Percentiles rank a stretch among this genome's conserved stretches.
Conservation (phyloP, 768 basidiomycete genomes). For the Kwoniella botswanensis region DNA sequence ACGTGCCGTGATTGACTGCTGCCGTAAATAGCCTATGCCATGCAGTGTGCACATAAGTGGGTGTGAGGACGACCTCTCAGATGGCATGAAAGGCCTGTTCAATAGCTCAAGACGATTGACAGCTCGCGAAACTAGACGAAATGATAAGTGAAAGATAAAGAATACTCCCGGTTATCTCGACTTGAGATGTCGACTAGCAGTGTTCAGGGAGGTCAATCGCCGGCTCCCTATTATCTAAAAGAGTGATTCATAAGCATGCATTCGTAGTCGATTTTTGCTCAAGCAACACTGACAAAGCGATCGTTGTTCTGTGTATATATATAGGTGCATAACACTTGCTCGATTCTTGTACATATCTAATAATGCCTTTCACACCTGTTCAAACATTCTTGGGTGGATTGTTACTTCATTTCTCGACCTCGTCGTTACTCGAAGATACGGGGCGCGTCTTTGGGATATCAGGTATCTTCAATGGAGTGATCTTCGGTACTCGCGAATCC, state of each 20-base stretch:
- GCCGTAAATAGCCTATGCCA: background rate
- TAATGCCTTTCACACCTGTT: conserved; percentile 49
- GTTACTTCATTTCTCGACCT: conserved; percentile 54
- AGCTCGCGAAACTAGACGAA: background rate
- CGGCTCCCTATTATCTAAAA: conserved; percentile 13
- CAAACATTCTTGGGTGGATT: conserved; percentile 55
- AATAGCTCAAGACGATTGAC: background rate
- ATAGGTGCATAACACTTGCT: background rate
- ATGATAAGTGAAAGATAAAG: background rate
- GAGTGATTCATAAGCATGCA: conserved; percentile 12
- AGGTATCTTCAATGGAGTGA: conserved; percentile 49
- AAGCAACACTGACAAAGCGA: background rate
- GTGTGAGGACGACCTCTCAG: background rate
- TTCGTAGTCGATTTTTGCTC: background rate
- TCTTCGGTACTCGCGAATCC: conserved; percentile 35
- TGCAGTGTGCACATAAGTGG: background rate
- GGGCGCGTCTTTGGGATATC: conserved; percentile 57
- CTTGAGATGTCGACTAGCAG: background rate
- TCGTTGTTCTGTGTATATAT: background rate
- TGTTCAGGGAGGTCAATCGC: conserved; percentile 1
- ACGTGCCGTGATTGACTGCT: background rate
- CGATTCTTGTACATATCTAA: background rate
- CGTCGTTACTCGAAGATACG: conserved; percentile 46
- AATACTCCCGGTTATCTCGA: background rate
- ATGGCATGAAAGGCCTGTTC: background rate